A percentile compares a stretch with the other conserved stretches of the same genome.
These are phyloP conservation scores for Ensete ventricosum DNA, from an alignment of 176 grass and related monocot genomes.

Conservation along the genomic window DNA sequence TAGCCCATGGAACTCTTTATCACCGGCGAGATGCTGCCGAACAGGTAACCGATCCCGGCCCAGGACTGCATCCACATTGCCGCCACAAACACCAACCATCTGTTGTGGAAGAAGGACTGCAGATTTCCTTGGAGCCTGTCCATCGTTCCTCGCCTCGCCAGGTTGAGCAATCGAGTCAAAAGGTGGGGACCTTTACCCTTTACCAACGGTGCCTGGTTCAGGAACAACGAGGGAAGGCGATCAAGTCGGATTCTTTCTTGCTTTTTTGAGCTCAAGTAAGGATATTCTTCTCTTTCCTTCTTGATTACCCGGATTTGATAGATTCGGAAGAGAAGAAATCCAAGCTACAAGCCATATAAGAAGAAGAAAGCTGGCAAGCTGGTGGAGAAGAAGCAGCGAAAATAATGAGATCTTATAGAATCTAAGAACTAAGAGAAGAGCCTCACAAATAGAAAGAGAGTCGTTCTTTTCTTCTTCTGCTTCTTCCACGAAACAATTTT, in stretches of 20 bases:
- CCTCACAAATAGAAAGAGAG: too few relatives aligned
- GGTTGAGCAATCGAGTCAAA: neutral
- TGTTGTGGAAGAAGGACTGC: constrained; percentile 11
- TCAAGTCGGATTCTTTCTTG: neutral
- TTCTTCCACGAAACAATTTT: too few relatives aligned
- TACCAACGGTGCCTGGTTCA: neutral
- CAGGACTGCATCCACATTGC: constrained; percentile 19
- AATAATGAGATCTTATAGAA: too few relatives aligned
- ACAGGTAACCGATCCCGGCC: constrained; percentile 8
- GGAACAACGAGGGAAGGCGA: neutral
- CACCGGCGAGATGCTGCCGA: constrained; percentile 13
- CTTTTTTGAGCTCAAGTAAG: neutral
- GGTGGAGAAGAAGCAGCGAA: too few relatives aligned
- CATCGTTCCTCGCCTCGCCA: neutral
- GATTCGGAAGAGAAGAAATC: neutral
- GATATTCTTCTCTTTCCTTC: neutral
- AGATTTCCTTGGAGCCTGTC: neutral
- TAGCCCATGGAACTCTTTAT: constrained; percentile 7
- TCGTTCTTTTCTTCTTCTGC: too few relatives aligned
- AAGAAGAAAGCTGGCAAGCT: neutral
- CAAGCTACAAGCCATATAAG: neutral
- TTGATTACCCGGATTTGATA: neutral
- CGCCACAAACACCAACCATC: constrained; percentile 15
- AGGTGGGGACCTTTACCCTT: neutral
- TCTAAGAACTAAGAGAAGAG: too few relatives aligned